phyloP scores from a whole-genome alignment of 768 basidiomycete species.

The Podaxis rugospora region DNA sequence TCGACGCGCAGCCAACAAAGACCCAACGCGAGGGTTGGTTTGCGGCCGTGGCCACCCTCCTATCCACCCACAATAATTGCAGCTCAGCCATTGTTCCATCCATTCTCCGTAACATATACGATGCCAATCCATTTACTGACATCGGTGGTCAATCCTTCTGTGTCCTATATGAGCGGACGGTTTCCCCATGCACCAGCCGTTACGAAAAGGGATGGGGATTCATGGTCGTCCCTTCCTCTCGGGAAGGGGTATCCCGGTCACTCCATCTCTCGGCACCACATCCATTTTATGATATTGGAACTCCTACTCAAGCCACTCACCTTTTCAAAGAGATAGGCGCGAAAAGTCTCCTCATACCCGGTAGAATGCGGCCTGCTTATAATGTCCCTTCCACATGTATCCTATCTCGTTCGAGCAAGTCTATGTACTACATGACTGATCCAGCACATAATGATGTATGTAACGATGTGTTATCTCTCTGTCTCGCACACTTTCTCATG shows the following conservation, averaged over 20 bases:
- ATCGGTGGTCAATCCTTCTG: slow-evolving; percentile 23
- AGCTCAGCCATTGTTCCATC: slow-evolving; percentile 23
- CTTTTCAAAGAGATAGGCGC: slow-evolving; percentile 35
- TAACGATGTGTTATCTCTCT: neutral
- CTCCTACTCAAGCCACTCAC: slow-evolving; percentile 34
- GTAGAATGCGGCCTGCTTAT: slow-evolving; percentile 33
- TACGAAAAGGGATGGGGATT: slow-evolving; percentile 34
- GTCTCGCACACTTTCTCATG: no score
- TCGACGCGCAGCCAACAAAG: slow-evolving; percentile 26
- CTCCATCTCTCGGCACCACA: slow-evolving; percentile 45
- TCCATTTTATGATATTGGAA: slow-evolving; percentile 33
- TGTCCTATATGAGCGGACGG: slow-evolving; percentile 24
- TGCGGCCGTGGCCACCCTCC: slow-evolving; percentile 21
- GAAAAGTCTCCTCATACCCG: slow-evolving; percentile 38
- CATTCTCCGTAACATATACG: slow-evolving; percentile 22
- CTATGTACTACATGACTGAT: slow-evolving; percentile 39
- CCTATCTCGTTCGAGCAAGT: slow-evolving; percentile 12
- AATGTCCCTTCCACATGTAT: slow-evolving; percentile 28
- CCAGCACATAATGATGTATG: slow-evolving; percentile 41
- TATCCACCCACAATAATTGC: slow-evolving; percentile 28
- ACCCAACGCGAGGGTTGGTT: slow-evolving; percentile 25
- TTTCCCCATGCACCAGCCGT: slow-evolving; percentile 10
- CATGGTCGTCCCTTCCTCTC: slow-evolving; percentile 26
- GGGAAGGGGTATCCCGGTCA: slow-evolving; percentile 18
- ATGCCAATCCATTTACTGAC: slow-evolving; percentile 23